Evolutionary conservation across 345 rosid genomes (phyloP), one percentile per base, ranked within the genome.

Genomic region (Bretschneidera sinensis): DNA sequence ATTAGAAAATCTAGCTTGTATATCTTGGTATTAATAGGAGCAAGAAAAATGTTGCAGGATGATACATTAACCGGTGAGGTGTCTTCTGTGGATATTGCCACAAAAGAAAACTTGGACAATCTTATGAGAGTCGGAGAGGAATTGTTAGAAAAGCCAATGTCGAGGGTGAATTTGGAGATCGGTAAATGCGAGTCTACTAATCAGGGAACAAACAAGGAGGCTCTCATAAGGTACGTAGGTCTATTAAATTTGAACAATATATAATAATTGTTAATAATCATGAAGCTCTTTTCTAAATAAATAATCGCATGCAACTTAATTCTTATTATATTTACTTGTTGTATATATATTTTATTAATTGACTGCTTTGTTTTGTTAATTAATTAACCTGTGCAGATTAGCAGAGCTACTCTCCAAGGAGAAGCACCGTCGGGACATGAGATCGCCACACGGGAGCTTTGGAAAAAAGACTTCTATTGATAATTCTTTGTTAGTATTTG

Each of bases 381-480:
- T 11, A 17, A 53, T 21, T 21, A 18, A 19, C 1, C 24, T 43
- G 28, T n/a, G 69, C 16, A 77, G 87, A 62, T 54, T 82, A 17
- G 84, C 87, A 18, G 58, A 59, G 48, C 19, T 68, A 25, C 74
- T 82, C 1, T 79, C 87, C 0, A 63, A 34, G 24, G 82, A 82
- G 73, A 82, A 77, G 71, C 55, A 57, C 62, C 43, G 56, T 33
- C 72, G 87, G 33, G 75, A 56, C 1, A 16, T 60, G 22, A 69
- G 73, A 43, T 79, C 80, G 19, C 81, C 86, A 0, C 50, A 53
- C 13, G 78, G 62, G 61, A 70, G 51, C 17, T 50, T 17, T 28
- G 33, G 8, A 28, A 28, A 28, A n/a, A n/a, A n/a, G n/a, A n/a
- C n/a, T n/a, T n/a, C n/a, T n/a, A n/a, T n/a, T n/a, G n/a, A n/a